Percentiles rank a stretch among this genome's conserved stretches.
These are phyloP conservation scores for Coniella vitis DNA, from an alignment of 2,329 filamentous ascomycete species.

Conservation along the genomic window DNA sequence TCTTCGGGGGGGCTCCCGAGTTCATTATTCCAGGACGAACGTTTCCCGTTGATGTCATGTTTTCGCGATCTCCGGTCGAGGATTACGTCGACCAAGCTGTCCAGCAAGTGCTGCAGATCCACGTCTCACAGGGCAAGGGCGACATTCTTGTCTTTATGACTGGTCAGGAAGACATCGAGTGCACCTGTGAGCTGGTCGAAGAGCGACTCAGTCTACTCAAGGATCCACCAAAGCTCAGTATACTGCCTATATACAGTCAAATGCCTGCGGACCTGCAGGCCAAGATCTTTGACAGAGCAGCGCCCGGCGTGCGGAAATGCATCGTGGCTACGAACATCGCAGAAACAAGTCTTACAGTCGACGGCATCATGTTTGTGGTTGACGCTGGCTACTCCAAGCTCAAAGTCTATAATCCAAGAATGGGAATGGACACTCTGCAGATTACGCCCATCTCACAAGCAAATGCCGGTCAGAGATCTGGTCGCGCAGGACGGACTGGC, in stretches of 20 bases:
- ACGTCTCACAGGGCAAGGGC: slow-evolving; percentile 86
- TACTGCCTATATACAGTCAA: slow-evolving; percentile 96
- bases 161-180: slow-evolving; percentile 96
- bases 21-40: slow-evolving; percentile 94
- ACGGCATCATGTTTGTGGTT: slow-evolving; percentile 98
- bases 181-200: slow-evolving; percentile 86
- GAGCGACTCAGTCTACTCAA: slow-evolving; percentile 84
- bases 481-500: slow-evolving; percentile 87
- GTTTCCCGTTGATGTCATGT: slow-evolving; percentile 95
- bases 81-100: slow-evolving; percentile 97
- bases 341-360: slow-evolving; percentile 94
- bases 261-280: slow-evolving; percentile 98
- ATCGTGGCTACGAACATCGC: slow-evolving; percentile 99
- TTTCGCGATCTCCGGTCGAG: slow-evolving; percentile 87
- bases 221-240: slow-evolving; percentile 88
- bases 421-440: slow-evolving; percentile 98
- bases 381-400: slow-evolving; percentile 94
- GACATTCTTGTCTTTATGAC: slow-evolving; percentile 99
- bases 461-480: slow-evolving; percentile 88
- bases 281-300: slow-evolving; percentile 91
- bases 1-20: slow-evolving; percentile 92
- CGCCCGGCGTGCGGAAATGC: slow-evolving; percentile 88
- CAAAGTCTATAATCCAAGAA: slow-evolving; percentile 97
- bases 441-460: slow-evolving; percentile 97
- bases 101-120: slow-evolving; percentile 90